phyloP scores from a whole-genome alignment of 495 filamentous ascomycete genomes.

The Aspergillus hancockii region DNA sequence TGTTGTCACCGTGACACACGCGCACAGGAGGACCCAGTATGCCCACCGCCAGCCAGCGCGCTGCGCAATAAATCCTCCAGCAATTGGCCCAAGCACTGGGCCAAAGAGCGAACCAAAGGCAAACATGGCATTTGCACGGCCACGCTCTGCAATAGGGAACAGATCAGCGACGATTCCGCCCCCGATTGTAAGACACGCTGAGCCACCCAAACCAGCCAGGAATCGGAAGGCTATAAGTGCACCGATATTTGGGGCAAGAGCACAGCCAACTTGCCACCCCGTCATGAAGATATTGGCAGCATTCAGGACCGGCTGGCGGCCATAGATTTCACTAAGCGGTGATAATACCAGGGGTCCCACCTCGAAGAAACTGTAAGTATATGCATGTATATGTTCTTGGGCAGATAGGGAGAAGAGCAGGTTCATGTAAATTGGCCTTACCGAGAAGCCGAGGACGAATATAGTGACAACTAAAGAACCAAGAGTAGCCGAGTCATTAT shows the following conservation, averaged over 20 bases:
- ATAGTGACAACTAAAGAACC: no score
- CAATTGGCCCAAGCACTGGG: slow-evolving; percentile 50
- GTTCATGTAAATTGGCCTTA: no score
- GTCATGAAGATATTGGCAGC: slow-evolving; percentile 34
- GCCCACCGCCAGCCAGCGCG: slow-evolving; percentile 52
- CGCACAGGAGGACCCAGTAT: no score
- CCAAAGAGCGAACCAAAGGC: slow-evolving; percentile 57
- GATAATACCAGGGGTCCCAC: slow-evolving; percentile 32
- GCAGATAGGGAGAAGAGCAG: no score
- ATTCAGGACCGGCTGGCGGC: slow-evolving; percentile 46
- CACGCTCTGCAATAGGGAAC: slow-evolving; percentile 54
- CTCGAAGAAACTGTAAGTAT: no score
- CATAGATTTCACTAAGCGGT: slow-evolving; percentile 48
- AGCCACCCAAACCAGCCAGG: slow-evolving; percentile 64
- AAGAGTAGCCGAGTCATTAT: no score
- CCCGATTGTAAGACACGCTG: slow-evolving; percentile 55
- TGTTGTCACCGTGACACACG: no score
- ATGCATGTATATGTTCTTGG: no score
- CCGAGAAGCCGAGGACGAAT: no score
- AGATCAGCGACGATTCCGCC: slow-evolving; percentile 64
- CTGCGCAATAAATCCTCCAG: slow-evolving; percentile 50
- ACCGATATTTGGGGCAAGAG: slow-evolving; percentile 52
- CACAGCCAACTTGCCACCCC: slow-evolving; percentile 61
- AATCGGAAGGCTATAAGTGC: slow-evolving; percentile 64
- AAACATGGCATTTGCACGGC: slow-evolving; percentile 54